A percentile compares a stretch with the other conserved stretches of the same genome.
Evolutionary conservation across 2,329 filamentous ascomycete genomes (phyloP).

Genomic region (Magnaporthiopsis rhizophila): DNA sequence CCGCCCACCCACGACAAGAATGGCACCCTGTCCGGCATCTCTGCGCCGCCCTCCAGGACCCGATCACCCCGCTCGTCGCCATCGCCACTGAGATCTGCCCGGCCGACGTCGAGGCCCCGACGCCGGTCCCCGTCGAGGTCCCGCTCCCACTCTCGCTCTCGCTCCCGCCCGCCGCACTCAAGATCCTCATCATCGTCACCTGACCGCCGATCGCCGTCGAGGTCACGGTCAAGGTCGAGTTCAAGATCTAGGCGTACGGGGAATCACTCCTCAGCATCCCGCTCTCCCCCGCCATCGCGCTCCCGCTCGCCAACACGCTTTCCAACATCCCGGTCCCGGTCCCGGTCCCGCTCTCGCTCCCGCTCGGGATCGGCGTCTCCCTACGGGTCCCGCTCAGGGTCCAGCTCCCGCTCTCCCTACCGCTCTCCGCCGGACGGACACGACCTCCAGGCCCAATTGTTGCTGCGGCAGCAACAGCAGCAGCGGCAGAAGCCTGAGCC

Average conservation of each 20-base stretch:
- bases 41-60: neutral
- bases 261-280: constrained; percentile 14
- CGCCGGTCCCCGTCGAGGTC: constrained; percentile 8
- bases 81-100: neutral
- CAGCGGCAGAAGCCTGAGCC: constrained; percentile 49
- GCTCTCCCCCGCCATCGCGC: constrained; percentile 16
- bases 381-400: constrained; percentile 16
- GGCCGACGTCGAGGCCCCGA: neutral
- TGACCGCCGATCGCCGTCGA: constrained; percentile 8
- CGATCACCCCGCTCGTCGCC: constrained; percentile 1
- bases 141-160: constrained; percentile 10
- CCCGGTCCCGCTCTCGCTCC: constrained; percentile 23
- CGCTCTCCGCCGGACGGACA: constrained; percentile 16
- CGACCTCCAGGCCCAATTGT: constrained; percentile 20
- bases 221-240: constrained; percentile 16
- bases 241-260: constrained; percentile 15
- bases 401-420: constrained; percentile 16
- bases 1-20: neutral
- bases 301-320: constrained; percentile 8
- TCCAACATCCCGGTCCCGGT: constrained; percentile 16
- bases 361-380: constrained; percentile 10
- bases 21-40: neutral
- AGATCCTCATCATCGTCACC: constrained; percentile 9
- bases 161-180: constrained; percentile 13
- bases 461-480: constrained; percentile 26